Conservation (phyloP, 73 alveolate species). For the Paramecium octaurelia region DNA sequence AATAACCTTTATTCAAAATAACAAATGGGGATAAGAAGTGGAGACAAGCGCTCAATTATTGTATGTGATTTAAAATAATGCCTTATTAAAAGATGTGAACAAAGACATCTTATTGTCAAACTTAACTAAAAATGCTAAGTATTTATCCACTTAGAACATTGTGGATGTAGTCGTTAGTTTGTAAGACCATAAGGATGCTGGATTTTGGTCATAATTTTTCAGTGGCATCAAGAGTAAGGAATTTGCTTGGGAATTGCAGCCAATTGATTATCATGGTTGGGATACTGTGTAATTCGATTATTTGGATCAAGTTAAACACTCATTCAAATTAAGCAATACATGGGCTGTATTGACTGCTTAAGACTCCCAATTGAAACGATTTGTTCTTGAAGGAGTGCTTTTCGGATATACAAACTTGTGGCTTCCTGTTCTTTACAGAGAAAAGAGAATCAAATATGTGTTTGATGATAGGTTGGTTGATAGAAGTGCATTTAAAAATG, state of each 20-base stretch:
- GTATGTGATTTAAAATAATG: not conserved
- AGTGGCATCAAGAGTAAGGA: not conserved
- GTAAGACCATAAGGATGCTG: not conserved
- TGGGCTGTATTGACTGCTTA: not conserved
- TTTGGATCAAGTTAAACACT: not conserved
- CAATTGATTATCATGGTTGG: constrained; percentile 35
- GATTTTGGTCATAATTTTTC: constrained; percentile 12
- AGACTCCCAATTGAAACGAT: not conserved
- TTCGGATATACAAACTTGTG: not conserved
- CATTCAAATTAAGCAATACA: not conserved
- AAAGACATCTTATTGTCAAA: not conserved
- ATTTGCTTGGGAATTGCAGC: not conserved
- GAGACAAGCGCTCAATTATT: not conserved
- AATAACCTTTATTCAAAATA: not conserved
- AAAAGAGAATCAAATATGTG: constrained; percentile 2
- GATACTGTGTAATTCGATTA: not conserved
- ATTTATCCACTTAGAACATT: constrained; percentile 21
- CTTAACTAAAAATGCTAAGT: not conserved
- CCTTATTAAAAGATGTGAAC: not conserved
- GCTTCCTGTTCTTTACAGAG: not conserved
- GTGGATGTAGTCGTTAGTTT: constrained; percentile 27
- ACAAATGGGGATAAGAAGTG: not conserved
- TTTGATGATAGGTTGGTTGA: constrained; percentile 15
- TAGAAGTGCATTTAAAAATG: constrained; percentile 6
- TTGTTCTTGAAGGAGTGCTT: not conserved